phyloP scores from a whole-genome alignment of 257 asterid genomes.

The Linderniella brevidens region DNA sequence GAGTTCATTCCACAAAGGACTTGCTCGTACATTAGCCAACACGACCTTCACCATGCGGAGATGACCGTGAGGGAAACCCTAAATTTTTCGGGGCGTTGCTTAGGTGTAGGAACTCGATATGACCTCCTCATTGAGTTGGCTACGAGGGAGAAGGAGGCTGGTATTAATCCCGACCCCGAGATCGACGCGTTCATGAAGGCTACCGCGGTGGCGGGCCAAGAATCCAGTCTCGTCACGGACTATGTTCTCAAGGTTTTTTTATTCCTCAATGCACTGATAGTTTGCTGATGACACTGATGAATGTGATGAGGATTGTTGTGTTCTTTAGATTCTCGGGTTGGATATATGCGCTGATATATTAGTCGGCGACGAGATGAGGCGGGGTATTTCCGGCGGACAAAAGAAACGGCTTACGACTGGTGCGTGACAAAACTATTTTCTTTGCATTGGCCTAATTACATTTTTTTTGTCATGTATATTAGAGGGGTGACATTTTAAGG shows the following conservation, averaged over 20 bases:
- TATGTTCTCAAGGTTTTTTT: conserved; percentile 39
- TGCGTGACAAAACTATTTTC: background rate
- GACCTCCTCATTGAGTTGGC: conserved; percentile 36
- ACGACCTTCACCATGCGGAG: conserved; percentile 55
- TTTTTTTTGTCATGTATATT: no score
- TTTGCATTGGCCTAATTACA: no score
- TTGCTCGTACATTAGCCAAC: conserved; percentile 41
- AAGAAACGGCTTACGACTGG: conserved; percentile 60
- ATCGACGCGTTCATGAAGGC: conserved; percentile 58
- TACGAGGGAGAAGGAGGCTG: conserved; percentile 31
- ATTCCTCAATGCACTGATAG: background rate
- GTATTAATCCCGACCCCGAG: conserved; percentile 42
- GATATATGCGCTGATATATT: conserved; percentile 55
- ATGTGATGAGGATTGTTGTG: background rate
- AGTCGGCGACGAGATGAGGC: conserved; percentile 64
- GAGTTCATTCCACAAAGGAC: conserved; percentile 44
- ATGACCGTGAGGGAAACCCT: conserved; percentile 45
- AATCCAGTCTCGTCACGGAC: conserved; percentile 42
- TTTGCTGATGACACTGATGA: background rate
- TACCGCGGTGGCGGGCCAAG: conserved; percentile 39
- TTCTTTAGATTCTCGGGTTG: conserved; percentile 36
- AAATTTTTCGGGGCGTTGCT: conserved; percentile 35
- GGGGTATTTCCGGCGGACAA: conserved; percentile 65
- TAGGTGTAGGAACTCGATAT: conserved; percentile 38
- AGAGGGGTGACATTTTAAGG: no score